A percentile compares a stretch with the other conserved stretches of the same genome.
phyloP scores from a whole-genome alignment of 768 basidiomycete species.

The Rhodotorula toruloides region DNA sequence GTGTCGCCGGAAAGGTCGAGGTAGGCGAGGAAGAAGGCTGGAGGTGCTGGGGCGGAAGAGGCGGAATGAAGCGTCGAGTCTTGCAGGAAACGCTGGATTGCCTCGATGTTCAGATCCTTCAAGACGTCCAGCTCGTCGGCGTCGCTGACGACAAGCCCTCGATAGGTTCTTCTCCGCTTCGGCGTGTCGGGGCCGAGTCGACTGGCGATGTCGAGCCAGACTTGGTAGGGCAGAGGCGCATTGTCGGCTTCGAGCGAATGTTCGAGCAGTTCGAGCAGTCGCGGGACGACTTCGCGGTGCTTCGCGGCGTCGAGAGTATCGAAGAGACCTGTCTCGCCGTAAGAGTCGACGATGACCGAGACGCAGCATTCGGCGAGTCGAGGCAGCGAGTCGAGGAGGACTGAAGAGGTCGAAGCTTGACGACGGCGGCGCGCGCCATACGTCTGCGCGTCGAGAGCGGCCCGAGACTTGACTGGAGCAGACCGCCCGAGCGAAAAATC shows the following conservation, averaged over 20 bases:
- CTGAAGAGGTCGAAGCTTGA: not conserved
- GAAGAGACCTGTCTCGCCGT: conserved; percentile 12
- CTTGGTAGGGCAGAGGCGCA: conserved; percentile 13
- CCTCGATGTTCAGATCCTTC: conserved; percentile 12
- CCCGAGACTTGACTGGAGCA: not conserved
- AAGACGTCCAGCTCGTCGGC: conserved; percentile 10
- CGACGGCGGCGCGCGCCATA: not conserved
- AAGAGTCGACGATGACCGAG: conserved; percentile 11
- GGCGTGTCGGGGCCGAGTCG: conserved; percentile 2
- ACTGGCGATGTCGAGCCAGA: conserved; percentile 24
- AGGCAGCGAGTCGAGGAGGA: conserved; percentile 4
- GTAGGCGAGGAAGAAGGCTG: conserved; percentile 29
- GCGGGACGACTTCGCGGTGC: not conserved
- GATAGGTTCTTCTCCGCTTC: conserved; percentile 9
- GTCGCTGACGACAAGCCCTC: conserved; percentile 19
- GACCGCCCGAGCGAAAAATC: conserved; percentile 21
- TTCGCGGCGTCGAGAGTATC: conserved; percentile 2
- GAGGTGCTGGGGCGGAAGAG: conserved; percentile 14
- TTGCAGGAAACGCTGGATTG: not conserved
- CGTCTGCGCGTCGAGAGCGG: not conserved
- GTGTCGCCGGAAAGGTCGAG: conserved; percentile 25
- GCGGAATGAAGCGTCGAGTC: not conserved
- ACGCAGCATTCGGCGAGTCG: conserved; percentile 12
- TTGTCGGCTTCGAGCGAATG: not conserved
- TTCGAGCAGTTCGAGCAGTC: not conserved